Evolutionary conservation across 495 filamentous ascomycete genomes (phyloP).

Genomic region (Astrothelium macrocarpum): DNA sequence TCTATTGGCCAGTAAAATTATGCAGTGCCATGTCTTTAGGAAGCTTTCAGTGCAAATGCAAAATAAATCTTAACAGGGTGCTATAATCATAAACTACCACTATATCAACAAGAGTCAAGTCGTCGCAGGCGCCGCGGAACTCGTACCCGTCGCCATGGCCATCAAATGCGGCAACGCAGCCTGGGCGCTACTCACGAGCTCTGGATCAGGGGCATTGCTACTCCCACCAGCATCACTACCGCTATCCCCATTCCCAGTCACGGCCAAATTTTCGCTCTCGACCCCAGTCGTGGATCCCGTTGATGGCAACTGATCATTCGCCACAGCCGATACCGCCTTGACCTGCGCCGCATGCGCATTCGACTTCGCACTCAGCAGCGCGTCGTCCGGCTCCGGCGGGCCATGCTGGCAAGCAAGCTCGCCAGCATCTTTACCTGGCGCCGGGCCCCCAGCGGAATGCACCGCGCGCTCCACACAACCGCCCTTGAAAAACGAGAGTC

Average conservation of each 20-base stretch:
- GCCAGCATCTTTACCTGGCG: background rate
- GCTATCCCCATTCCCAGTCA: background rate
- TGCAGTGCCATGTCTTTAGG: background rate
- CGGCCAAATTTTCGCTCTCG: background rate
- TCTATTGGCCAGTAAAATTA: background rate
- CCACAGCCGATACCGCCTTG: background rate
- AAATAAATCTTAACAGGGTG: background rate
- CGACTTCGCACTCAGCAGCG: background rate
- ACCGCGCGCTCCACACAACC: background rate
- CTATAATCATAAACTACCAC: background rate
- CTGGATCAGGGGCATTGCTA: background rate
- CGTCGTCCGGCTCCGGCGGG: background rate
- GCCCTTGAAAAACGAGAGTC: background rate
- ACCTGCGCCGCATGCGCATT: background rate
- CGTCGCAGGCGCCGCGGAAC: background rate
- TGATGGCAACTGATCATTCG: background rate
- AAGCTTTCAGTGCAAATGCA: background rate
- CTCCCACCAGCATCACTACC: background rate
- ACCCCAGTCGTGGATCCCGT: background rate
- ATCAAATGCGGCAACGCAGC: conserved; percentile 1
- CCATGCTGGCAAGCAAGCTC: background rate
- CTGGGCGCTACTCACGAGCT: background rate
- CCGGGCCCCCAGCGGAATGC: background rate
- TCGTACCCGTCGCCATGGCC: background rate
- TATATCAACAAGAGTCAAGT: background rate